Conservation (phyloP, 768 basidiomycete species). For the Tylopilus felleus region DNA sequence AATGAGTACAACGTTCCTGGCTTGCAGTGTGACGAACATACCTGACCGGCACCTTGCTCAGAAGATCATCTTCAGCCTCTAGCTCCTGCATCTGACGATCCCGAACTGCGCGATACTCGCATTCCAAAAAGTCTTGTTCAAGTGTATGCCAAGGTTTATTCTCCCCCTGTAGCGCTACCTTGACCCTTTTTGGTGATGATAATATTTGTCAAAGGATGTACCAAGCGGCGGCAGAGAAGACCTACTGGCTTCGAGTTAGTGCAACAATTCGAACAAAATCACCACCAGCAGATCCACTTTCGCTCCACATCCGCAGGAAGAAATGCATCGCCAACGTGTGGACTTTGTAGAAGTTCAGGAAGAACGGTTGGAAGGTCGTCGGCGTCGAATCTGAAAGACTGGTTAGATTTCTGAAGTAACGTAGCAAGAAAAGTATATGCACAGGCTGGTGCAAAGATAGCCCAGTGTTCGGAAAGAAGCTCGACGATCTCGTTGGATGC, state of each 20-base stretch:
- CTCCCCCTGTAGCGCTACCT: constrained; percentile 71
- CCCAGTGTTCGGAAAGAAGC: constrained; percentile 81
- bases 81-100: constrained; percentile 89
- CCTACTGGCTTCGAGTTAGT: constrained; percentile 81
- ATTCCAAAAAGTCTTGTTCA: constrained; percentile 74
- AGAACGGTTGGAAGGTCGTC: constrained; percentile 81
- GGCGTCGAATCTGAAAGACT: constrained; percentile 59
- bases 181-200: constrained; percentile 48
- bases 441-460: constrained; percentile 85
- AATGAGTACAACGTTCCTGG: constrained; percentile 4
- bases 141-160: constrained; percentile 83
- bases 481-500: constrained; percentile 87
- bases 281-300: constrained; percentile 70
- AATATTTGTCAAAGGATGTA: constrained; percentile 7
- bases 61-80: constrained; percentile 81
- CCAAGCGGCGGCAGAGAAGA: constrained; percentile 15
- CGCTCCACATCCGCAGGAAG: constrained; percentile 91
- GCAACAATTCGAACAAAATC: constrained; percentile 80
- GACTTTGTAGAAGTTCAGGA: constrained; percentile 78
- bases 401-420: constrained; percentile 1
- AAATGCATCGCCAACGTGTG: constrained; percentile 80
- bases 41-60: constrained; percentile 85
- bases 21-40: constrained; percentile 33
- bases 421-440: constrained; percentile 25
- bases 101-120: constrained; percentile 81